Evolutionary conservation across 352 stramenopile species (phyloP), one percentile per base, ranked within the genome.

Genomic region (Phytophthora pinifolia): DNA sequence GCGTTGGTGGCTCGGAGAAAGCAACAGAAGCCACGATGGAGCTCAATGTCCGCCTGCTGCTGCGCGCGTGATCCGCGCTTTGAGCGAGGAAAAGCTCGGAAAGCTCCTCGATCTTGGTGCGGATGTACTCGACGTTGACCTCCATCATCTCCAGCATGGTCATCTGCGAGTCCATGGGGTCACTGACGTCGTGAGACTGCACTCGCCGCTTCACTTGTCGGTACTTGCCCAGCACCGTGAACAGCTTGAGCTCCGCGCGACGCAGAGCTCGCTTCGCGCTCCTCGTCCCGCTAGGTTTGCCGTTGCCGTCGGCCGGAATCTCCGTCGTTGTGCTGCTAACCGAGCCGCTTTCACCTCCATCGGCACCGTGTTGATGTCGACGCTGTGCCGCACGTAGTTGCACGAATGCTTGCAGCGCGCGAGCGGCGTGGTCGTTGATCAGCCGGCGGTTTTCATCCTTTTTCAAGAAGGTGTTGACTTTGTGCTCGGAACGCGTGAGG

Each of bases 101-200:
- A 13, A 91, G 54, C 34, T 88, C 76, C 61, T 91, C 78, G 46
- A 91, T 86, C 59, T 88, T 87, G 37, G 74, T 88, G 38, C 80
- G 78, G 32, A 91, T 88, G 55, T 91, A 86, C 66, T 88, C 80
- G 46, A 90, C 76, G 48, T 92, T 89, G 20, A 89, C 82, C 42
- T 92, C 79, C 79, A 92, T 88, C 78, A 88, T 89, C 62, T 92
- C 82, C 18, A 92, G 70, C 79, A 92, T 88, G 18, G 77, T 89
- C 78, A 92, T 84, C 53, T 92, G 79, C 52, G 82, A 83, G 70
- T 92, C 82, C 65, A 89, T 86, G 36, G 79, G 73, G 46, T 92
- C 82, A 38, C 71, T 87, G 41, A 84, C 63, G 50, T 89, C 82
- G 34, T 88, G 67, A 25, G 73, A 83, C 34, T 80, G 70, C n/a